Evolutionary conservation across 2,329 filamentous ascomycete species (phyloP).

Genomic region (Dryadomyces sulphureus): DNA sequence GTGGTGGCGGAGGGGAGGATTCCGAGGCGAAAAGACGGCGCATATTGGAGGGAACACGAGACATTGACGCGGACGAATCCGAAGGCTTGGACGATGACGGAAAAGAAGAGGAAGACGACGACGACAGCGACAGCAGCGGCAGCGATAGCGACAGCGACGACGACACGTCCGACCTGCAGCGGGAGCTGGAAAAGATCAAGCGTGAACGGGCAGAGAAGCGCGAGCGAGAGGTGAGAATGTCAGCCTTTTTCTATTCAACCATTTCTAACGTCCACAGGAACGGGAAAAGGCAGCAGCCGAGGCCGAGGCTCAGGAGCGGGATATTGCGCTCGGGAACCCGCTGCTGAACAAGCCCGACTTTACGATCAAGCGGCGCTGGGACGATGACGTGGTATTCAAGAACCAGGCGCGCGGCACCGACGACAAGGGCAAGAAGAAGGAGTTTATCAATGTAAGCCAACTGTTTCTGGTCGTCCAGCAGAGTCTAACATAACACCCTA

Average conservation of each 20-base stretch:
- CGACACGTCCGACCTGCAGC: conserved; percentile 75
- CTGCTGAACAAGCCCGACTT: conserved; percentile 81
- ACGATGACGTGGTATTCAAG: conserved; percentile 98
- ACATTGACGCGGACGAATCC: conserved; percentile 69
- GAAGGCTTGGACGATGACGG: conserved; percentile 49
- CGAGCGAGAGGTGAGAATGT: conserved; percentile 46
- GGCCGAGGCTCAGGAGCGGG: conserved; percentile 67
- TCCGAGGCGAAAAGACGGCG: conserved; percentile 69
- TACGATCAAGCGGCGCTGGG: conserved; percentile 85
- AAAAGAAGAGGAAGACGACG: conserved; percentile 54
- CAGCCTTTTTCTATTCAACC: neutral
- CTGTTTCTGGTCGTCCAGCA: neutral
- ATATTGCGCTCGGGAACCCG: conserved; percentile 87
- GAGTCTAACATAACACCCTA: conserved; percentile 17
- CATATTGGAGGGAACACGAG: conserved; percentile 74
- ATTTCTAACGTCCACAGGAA: conserved; percentile 36
- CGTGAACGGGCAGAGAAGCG: conserved; percentile 69
- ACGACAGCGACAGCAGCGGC: conserved; percentile 52
- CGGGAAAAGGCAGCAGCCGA: conserved; percentile 67
- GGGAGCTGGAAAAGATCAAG: conserved; percentile 89
- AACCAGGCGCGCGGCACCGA: conserved; percentile 94
- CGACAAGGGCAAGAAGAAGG: conserved; percentile 72
- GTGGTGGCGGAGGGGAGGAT: conserved; percentile 37
- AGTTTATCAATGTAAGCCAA: conserved; percentile 79
- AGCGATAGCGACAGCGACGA: conserved; percentile 59